Base-by-base conservation (phyloP, 106 monocot species). In the Phalaenopsis equestris region DNA sequence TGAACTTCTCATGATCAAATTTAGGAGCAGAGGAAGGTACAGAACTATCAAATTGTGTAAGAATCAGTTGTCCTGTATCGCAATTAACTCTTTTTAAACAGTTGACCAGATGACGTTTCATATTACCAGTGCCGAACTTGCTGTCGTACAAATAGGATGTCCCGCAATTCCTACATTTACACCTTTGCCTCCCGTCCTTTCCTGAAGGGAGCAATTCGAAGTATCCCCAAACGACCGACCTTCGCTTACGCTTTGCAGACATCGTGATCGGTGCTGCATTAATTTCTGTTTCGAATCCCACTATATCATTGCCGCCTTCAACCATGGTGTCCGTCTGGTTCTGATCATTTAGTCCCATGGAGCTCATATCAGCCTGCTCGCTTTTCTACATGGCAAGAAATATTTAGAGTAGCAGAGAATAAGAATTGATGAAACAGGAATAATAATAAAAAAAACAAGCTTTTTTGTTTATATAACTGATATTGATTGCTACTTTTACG, bases 141-240 rank as follows among this genome's bases (percentile, higher is more conserved):
- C 67, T 80, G 19, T 80, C 80, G 65, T 48, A 65, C 47, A 80
- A 68, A 37, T 80, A 80, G 47, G 65, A 47, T 17, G 45, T 46
- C 47, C 80, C 80, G 30, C 80, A 80, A 47, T 70, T 80, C 47
- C 36, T 68, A 41, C 67, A 80, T 70, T 80, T 80, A 18, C 68
- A 67, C 43, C 80, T 47, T 80, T 80, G 64, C 67, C 65, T 80
- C 37, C 24, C 42, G 47, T 80, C 67, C 45, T 80, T 46, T 72
- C 72, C 68, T 49, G 45, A 46, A 49, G 80, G 67, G 12, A 80
- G 45, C 45, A 80, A 42, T 68, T 80, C 80, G 72, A 80, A 80
- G 48, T 80, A 47, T 23, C 47, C 56, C 80, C 80, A 80, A 42
- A 80, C 67, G 8, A 47, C n/a, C 17, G 80, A 80, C 18, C 76